Evolutionary conservation across 1,139 yeast species (phyloP), one percentile per base, ranked within the genome.

Genomic region (Torulaspora globosa): DNA sequence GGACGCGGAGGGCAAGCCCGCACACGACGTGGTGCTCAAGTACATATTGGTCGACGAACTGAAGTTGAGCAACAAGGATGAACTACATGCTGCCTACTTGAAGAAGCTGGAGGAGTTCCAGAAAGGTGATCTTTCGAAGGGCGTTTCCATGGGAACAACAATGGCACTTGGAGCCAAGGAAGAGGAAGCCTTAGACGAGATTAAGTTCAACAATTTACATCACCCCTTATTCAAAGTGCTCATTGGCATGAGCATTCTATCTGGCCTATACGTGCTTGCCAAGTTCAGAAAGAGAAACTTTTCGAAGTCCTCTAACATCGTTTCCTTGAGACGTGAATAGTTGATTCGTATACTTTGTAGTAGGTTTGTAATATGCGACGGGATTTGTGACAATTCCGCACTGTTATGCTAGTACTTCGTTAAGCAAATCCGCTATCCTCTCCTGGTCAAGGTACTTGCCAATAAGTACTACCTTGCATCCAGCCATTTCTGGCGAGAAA

Each of bases 401-500:
- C 28, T 23, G 18, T 36, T 28, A 29, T 15, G 14, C 40, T 16
- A 46, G 35, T 4, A 51, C 50, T 2, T 37, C 48, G 5, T 49
- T 28, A 16, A 63, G 43, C 23, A 59, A 47, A 8, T 44, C 24
- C 31, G 51, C 46, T n/a, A 63, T 52, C 5, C 68, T 72, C 1
- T 58, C 58, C 28, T 64, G 55, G 24, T 66, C 55, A 49, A 84
- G 64, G 53, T 75, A 70, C 62, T 87, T 87, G 1, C 98, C 98
- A 36, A 92, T 92, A 16, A 90, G 70, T 1, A 92, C 96, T 38
- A 92, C 60, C 63, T 86, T 84, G 52, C 79, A 72, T 4, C 54
- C 54, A 5, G 58, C 46, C 12, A 66, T 52, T 5, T 73, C 73
- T 15, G 70, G 65, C 5, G 71, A 66, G 1, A 67, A 70, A 2